Conservation (phyloP, 129 eudicot species). For the Chrysanthemum seticuspe region DNA sequence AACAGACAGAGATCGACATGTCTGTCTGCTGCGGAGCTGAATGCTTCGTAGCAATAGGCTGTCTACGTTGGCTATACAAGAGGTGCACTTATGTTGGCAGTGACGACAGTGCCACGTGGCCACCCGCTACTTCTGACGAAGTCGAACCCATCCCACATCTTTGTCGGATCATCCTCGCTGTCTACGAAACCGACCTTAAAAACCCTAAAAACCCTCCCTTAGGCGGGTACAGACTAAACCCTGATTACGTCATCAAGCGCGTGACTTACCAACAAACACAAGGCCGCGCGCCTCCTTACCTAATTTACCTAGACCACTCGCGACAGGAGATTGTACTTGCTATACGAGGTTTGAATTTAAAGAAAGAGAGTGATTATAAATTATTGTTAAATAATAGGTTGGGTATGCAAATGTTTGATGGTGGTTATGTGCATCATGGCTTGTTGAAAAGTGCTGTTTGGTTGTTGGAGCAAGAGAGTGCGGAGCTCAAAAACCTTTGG, state of each 20-base stretch:
- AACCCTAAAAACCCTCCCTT: constrained; percentile 48
- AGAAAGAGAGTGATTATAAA: constrained; percentile 67
- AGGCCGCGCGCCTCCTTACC: constrained; percentile 75
- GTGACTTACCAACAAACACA: constrained; percentile 65
- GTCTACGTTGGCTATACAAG: constrained; percentile 83
- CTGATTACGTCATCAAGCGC: constrained; percentile 68
- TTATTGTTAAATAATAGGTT: constrained; percentile 60
- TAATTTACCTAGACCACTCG: constrained; percentile 63
- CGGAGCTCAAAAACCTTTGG: constrained; percentile 59
- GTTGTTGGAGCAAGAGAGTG: constrained; percentile 65
- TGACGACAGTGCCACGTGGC: constrained; percentile 88
- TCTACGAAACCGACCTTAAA: constrained; percentile 66
- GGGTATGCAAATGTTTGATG: constrained; percentile 91
- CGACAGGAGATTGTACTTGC: constrained; percentile 72
- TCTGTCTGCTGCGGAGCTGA: constrained; percentile 82
- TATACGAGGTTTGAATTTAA: constrained; percentile 67
- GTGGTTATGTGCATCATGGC: constrained; percentile 95
- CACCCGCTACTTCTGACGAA: constrained; percentile 64
- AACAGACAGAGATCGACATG: constrained; percentile 30
- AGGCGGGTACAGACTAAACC: constrained; percentile 70
- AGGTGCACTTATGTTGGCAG: constrained; percentile 87
- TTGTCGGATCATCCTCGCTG: constrained; percentile 76
- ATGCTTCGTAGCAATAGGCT: constrained; percentile 63
- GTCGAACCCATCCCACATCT: constrained; percentile 72
- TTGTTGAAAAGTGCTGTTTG: constrained; percentile 69